phyloP scores from a whole-genome alignment of 225 moss, liverwort and hornwort species.

The Takakia lepidozioides region DNA sequence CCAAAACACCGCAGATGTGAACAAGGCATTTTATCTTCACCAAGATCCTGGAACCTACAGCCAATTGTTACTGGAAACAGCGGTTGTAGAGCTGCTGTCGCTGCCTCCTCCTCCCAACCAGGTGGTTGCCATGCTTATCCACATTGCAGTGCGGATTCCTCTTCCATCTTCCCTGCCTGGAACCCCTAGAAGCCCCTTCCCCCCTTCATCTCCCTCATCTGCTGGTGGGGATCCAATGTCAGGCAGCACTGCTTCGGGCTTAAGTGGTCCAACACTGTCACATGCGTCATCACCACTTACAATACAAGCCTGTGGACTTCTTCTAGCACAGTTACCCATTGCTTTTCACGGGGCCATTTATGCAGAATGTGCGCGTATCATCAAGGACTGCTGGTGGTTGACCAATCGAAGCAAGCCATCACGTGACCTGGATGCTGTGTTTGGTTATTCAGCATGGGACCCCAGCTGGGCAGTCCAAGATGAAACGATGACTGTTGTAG shows the following conservation, averaged over 20 bases:
- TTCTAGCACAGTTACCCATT: slow-evolving; percentile 77
- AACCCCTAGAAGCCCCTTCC: slow-evolving; percentile 55
- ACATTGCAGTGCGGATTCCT: slow-evolving; percentile 77
- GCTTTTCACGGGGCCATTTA: slow-evolving; percentile 77
- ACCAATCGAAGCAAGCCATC: slow-evolving; percentile 63
- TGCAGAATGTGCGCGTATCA: slow-evolving; percentile 69
- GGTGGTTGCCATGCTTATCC: slow-evolving; percentile 80
- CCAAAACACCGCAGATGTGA: slow-evolving; percentile 38
- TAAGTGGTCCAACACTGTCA: slow-evolving; percentile 24
- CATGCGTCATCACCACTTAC: slow-evolving; percentile 51
- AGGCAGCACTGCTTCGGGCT: slow-evolving; percentile 23
- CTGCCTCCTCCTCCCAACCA: slow-evolving; percentile 75
- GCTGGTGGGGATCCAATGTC: slow-evolving; percentile 41
- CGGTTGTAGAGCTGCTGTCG: slow-evolving; percentile 82
- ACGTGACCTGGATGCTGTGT: slow-evolving; percentile 72
- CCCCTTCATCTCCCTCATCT: slow-evolving; percentile 75
- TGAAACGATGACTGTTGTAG: slow-evolving; percentile 77
- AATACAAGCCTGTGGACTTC: slow-evolving; percentile 95
- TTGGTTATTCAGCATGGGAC: slow-evolving; percentile 83
- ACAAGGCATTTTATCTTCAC: slow-evolving; percentile 80
- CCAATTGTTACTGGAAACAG: slow-evolving; percentile 89
- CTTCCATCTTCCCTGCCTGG: slow-evolving; percentile 46
- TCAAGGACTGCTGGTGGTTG: slow-evolving; percentile 91
- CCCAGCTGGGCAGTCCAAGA: slow-evolving; percentile 93
- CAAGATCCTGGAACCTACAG: slow-evolving; percentile 93